Conservation (phyloP, 2,329 filamentous ascomycete genomes). For the Fusarium miscanthi region DNA sequence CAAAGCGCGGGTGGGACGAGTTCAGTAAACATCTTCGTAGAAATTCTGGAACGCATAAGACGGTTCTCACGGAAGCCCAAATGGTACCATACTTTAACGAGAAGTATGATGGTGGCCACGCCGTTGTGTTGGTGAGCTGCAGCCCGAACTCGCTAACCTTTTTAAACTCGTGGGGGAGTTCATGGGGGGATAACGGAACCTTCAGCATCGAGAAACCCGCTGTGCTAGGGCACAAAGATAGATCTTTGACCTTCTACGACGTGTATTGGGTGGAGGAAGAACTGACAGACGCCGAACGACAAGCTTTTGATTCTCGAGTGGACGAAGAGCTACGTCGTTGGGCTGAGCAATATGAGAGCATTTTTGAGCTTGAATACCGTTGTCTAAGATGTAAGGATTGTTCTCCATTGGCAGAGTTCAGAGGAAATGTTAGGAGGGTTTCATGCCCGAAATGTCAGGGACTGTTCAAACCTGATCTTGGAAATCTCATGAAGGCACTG, state of each 20-base stretch:
- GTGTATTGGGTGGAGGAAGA: neutral
- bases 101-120: neutral
- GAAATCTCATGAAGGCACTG: neutral
- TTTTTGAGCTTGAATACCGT: neutral
- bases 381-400: neutral
- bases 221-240: neutral
- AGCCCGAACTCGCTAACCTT: neutral
- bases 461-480: neutral
- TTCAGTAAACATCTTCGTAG: accelerated
- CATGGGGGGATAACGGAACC: neutral
- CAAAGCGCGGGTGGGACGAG: accelerated
- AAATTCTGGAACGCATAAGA: accelerated
- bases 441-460: neutral
- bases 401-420: neutral
- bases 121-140: neutral
- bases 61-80: accelerated
- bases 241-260: accelerated
- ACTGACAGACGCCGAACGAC: neutral
- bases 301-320: accelerated
- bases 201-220: accelerated
- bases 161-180: neutral
- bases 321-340: neutral
- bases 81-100: neutral
- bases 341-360: no score
- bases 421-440: neutral